Evolutionary conservation across 495 filamentous ascomycete species (phyloP), one percentile per base, ranked within the genome.

Genomic region (Amphirosellinia nigrospora): DNA sequence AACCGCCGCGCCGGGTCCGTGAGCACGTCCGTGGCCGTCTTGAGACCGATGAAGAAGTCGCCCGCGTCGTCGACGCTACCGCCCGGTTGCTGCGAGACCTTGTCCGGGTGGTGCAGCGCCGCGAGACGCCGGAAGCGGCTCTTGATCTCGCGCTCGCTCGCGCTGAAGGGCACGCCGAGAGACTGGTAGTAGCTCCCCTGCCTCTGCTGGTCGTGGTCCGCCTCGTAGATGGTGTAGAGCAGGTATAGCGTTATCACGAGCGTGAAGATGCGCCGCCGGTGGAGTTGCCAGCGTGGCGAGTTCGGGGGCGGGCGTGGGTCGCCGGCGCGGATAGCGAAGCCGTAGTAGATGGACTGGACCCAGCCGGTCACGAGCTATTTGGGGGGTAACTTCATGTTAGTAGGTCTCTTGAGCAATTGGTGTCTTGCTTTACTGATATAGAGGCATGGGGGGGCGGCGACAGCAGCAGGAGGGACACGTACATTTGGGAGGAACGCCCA

Each of bases 201-300:
- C 64, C 85, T 83, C 48, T 88, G 91, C 3, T 98, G 82, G 55
- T 92, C 87, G 80, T 92, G 90, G 84, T 97, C 93, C 66, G 92
- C 90, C 81, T 98, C 95, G 82, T 94, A 97, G 73, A 99, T 89
- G 41, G 93, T 98, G 83, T 97, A 98, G 69, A 92, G 81, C 23
- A 99, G 91, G 81, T 98, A 99, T 53, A 87, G 77, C 46, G 89
- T 79, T 21, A 98, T 91, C 72, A 98, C 92, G 62, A 88, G 78
- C 78, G 94, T 91, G 78, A 95, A 90, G 78, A 97, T 94, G 73
- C 89, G 88, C 32, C 90, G 91, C 48, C 93, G 89, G 80, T 97
- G 92, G 21, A 87, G 86, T 69, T 83, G 82, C 74, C 86, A 93
- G 73, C 88, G 87, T 0, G 90, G 86, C 2, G 88, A 88, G 67